Base-by-base conservation (phyloP, 257 asterid genomes). In the Solanum appendiculatum region DNA sequence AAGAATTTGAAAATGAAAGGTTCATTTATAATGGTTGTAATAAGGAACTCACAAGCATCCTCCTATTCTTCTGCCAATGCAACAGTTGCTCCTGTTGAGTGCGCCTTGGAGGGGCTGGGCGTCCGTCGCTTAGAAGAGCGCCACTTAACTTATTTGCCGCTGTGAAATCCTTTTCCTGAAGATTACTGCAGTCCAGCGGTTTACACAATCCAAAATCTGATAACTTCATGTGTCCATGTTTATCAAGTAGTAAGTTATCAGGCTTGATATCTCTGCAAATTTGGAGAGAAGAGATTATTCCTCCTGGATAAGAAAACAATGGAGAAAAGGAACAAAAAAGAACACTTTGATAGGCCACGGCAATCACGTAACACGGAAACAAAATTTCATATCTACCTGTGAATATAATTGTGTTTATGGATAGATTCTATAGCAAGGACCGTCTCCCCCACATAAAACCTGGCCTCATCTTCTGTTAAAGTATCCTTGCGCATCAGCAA, bases 381-480 rank as follows among this genome's bases (percentile, higher is more conserved):
- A 84, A 86, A 86, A 40, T 21, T n/a, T 68, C 83, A 46, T 3
- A 87, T 92, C 36, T 69, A 96, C 99, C 99, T 95, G 92, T 96
- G 99, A 87, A 96, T 94, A 88, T 96, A 96, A 86, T 94, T 96
- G 89, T 96, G 99, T 88, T 90, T 93, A 92, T 96, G 99, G 88
- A 96, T 96, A 83, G 99, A 96, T 90, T 94, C 98, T 87, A 96
- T 95, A 66, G 99, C 99, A 86, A 96, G 98, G 89, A 96, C 98
- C 27, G 98, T 95, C 93, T 96, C 99, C 44, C 96, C 99, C 40
- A 96, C 96, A 51, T 96, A 96, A 89, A 96, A 96, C 86, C 94
- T 90, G 78, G 98, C 98, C 88, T 94, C 99, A 81, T 93, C 95
- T 94, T 95, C 98, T 20, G 98, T 94, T 88, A 96, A 91, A 40